A percentile compares a stretch with the other conserved stretches of the same genome.
These are phyloP conservation scores for Ziziphus jujuba DNA, from an alignment of 306 rosid species.

Conservation along the genomic window DNA sequence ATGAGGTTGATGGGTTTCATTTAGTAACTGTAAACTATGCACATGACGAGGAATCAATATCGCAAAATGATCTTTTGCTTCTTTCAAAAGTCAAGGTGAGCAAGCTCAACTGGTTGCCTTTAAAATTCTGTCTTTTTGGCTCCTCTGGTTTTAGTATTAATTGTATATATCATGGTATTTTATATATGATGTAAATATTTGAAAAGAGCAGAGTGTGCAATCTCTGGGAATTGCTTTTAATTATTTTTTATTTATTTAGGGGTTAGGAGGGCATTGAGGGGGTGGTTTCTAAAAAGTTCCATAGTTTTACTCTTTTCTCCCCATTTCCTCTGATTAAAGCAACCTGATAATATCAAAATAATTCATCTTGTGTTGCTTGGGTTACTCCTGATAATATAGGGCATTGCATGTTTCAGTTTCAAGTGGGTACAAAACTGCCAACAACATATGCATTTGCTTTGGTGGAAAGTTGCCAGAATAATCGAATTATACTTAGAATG, in stretches of 20 bases:
- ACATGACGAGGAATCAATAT: constrained; percentile 37
- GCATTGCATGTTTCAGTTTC: constrained; percentile 42
- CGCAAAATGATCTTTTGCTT: constrained; percentile 78
- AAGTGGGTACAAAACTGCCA: constrained; percentile 47
- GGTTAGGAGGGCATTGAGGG: too few relatives aligned
- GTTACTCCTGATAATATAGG: constrained; percentile 9
- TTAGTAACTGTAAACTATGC: constrained; percentile 50
- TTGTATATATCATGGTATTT: not conserved
- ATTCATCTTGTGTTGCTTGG: constrained; percentile 10
- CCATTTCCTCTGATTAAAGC: not conserved
- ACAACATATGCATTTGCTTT: constrained; percentile 78
- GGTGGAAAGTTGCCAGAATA: constrained; percentile 60
- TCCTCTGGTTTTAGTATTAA: not conserved
- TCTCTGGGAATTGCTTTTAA: too few relatives aligned
- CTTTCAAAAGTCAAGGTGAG: constrained; percentile 73
- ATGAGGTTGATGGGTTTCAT: constrained; percentile 73
- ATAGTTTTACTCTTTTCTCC: too few relatives aligned
- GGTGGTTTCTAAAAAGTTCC: too few relatives aligned
- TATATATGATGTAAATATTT: not conserved
- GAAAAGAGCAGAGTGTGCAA: too few relatives aligned
- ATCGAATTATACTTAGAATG: constrained; percentile 66
- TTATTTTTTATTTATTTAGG: too few relatives aligned
- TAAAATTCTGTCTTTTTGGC: not conserved
- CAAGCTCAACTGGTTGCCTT: constrained; percentile 4
- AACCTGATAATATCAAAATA: not conserved